Base-by-base conservation (phyloP, 805 yeast species). In the Starmerella roubikii region DNA sequence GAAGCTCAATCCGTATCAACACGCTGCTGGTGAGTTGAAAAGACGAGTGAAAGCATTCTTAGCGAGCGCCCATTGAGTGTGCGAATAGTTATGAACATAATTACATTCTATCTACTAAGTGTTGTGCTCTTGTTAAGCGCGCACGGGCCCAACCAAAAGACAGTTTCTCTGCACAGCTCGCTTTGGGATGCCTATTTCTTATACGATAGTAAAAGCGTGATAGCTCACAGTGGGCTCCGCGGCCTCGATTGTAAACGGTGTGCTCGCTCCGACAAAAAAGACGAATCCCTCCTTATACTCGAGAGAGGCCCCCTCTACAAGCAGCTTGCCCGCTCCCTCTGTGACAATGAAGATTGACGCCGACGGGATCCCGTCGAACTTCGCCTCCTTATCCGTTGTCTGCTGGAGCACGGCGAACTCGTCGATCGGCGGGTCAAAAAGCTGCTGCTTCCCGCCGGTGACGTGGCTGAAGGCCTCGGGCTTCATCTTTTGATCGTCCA, bases 371-470 rank as follows among this genome's bases (percentile, higher is more conserved):
- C 66, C 74, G 38, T 74, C 71, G 51, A 77, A 69, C 27, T 56
- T 54, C 57, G 81, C 80, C 15, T 55, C 58, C 50, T 73, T 66
- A 32, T 68, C 71, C 37, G 67, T 65, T 33, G 72, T 71, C 32
- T 88, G 78, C 62, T 82, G 85, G 54, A 91, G 68, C n/a, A 91
- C 96, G 4, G 94, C 70, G 55, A 91, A 91, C 66, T 91, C 99
- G 46, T 77, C 93, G 56, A 91, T 91, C 42, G 99, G 99, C 25
- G 99, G 99, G 58, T 91, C 80, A 62, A 77, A 91, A 49, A 86
- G 64, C 39, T 49, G 34, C 28, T 53, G 52, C 21, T 40, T 40
- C 31, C 62, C 64, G 17, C 67, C 68, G 2, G 42, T 28, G 9
- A 62, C 61, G 6, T 56, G 49, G 34, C 65, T 55, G 51, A 77